A percentile compares a stretch with the other conserved stretches of the same genome.
Conservation (phyloP, 257 asterid species). For the Lithospermum erythrorhizon region DNA sequence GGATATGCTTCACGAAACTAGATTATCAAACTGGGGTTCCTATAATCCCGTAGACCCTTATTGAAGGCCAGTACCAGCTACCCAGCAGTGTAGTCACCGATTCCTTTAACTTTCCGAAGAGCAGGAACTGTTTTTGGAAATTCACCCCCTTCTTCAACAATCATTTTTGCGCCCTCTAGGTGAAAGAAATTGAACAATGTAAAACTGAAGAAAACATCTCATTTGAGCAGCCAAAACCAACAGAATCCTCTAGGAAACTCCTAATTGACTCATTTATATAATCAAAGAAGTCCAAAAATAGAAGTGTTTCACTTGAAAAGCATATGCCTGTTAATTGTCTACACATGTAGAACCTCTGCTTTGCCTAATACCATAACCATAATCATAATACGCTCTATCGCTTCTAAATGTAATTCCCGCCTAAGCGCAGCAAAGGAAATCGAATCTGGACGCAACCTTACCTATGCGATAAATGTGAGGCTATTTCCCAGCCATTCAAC, state of each 20-base stretch:
- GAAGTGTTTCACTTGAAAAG: background rate
- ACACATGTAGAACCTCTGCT: no score
- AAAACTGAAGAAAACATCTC: background rate
- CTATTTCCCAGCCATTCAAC: no score
- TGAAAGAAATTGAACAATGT: constrained; percentile 2
- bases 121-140: constrained; percentile 75
- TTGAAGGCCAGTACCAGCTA: constrained; percentile 89
- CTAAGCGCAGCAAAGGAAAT: no score
- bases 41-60: constrained; percentile 52
- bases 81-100: constrained; percentile 98
- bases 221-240: background rate
- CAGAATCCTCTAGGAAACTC: background rate
- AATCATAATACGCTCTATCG: no score
- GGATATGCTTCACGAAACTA: background rate
- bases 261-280: no score
- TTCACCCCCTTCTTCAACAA: constrained; percentile 65
- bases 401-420: no score
- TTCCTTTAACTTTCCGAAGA: constrained; percentile 70
- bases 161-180: constrained; percentile 78
- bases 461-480: no score
- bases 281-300: no score
- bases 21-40: background rate
- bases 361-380: no score
- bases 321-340: no score
- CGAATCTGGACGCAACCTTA: no score